phyloP scores from a whole-genome alignment of 2,329 filamentous ascomycete species.

The Scedosporium aurantiacum region DNA sequence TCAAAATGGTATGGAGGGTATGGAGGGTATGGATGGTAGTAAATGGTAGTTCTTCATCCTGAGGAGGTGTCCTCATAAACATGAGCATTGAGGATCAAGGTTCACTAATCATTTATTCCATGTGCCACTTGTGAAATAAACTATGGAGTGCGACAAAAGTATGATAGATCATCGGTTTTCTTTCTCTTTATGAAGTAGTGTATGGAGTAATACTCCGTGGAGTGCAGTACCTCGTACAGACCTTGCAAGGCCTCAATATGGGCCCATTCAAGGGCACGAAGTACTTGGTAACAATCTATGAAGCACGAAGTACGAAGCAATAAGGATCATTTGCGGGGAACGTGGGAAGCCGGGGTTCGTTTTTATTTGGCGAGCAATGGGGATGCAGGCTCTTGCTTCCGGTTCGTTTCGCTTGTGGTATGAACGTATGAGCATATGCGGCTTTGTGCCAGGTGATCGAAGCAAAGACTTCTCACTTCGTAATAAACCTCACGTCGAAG shows the following conservation, averaged over 20 bases:
- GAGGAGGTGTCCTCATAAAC: background rate
- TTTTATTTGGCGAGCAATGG: background rate
- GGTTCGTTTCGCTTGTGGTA: background rate
- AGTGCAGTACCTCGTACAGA: no score
- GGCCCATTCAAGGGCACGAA: no score
- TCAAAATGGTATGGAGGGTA: no score
- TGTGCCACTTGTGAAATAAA: background rate
- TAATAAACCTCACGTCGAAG: no score
- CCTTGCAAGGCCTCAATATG: no score
- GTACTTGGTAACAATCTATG: no score
- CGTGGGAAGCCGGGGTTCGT: background rate
- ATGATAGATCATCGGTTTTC: no score
- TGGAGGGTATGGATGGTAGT: no score
- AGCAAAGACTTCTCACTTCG: background rate
- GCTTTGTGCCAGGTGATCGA: background rate
- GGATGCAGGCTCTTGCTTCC: background rate
- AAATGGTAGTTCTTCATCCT: background rate
- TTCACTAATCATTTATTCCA: background rate
- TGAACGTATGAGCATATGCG: background rate
- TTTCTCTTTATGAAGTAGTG: no score
- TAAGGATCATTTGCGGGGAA: background rate
- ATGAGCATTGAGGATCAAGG: background rate
- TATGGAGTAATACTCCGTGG: no score
- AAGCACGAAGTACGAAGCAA: no score
- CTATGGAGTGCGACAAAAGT: no score